Conservation (phyloP, 208 protist genomes). For the Vickermania ingenoplastis region DNA sequence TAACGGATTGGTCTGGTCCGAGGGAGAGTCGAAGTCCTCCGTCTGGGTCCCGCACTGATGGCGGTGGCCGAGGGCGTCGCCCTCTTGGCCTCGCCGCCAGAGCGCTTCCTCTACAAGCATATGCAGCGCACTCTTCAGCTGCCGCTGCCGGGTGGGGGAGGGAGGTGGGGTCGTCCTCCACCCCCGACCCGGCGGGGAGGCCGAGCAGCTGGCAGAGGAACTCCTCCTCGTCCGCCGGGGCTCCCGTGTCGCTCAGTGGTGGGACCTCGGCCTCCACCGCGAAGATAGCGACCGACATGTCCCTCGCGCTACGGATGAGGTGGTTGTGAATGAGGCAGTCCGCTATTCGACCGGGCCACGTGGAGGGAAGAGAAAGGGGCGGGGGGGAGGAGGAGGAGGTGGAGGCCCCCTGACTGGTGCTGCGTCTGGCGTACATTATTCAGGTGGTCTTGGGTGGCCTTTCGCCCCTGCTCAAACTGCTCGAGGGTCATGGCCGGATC, state of each 20-base stretch:
- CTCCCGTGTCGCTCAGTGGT: conserved; percentile 30
- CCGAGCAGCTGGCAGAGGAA: conserved; percentile 37
- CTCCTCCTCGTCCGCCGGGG: conserved; percentile 28
- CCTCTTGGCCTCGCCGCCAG: background rate
- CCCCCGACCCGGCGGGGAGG: background rate
- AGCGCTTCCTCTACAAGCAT: conserved; percentile 26
- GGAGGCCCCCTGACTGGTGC: background rate
- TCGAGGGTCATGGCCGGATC: background rate
- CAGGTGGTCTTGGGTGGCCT: background rate
- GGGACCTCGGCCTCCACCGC: conserved; percentile 67
- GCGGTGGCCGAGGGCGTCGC: conserved; percentile 5
- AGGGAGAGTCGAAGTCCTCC: conserved; percentile 39
- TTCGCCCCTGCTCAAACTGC: background rate
- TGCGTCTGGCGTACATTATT: background rate
- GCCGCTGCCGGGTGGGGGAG: background rate
- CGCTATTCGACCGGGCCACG: conserved; percentile 42
- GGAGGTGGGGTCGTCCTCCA: conserved; percentile 16
- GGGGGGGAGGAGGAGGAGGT: background rate
- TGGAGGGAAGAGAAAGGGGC: conserved; percentile 1
- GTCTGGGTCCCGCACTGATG: conserved; percentile 31
- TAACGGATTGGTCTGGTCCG: conserved; percentile 19
- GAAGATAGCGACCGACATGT: conserved; percentile 76
- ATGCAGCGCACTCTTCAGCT: conserved; percentile 53
- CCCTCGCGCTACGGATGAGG: conserved; percentile 52
- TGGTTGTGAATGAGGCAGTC: conserved; percentile 79